A percentile compares a stretch with the other conserved stretches of the same genome.
phyloP scores from a whole-genome alignment of 129 eudicot species.

The Calendula officinalis region DNA sequence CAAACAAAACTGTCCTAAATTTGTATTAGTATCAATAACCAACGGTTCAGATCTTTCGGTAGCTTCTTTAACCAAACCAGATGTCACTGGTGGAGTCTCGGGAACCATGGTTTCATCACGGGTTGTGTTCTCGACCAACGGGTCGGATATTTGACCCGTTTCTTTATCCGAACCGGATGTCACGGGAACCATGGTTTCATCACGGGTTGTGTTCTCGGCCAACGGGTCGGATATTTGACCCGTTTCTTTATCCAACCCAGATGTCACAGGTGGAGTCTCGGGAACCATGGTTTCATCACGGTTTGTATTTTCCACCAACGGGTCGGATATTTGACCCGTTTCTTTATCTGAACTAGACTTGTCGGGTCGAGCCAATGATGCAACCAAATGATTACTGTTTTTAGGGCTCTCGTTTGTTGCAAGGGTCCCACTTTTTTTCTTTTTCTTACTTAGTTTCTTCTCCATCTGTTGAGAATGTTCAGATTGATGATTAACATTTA shows the following conservation, averaged over 20 bases:
- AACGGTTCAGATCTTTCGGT: conserved; percentile 9
- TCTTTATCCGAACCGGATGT: neutral
- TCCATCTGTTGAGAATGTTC: neutral
- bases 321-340: conserved; percentile 13
- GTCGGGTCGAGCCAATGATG: conserved; percentile 22
- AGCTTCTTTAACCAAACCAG: neutral
- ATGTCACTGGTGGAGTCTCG: neutral
- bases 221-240: conserved; percentile 13
- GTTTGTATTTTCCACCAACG: neutral
- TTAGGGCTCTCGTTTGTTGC: conserved; percentile 16
- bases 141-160: conserved; percentile 12
- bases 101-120: conserved; percentile 3
- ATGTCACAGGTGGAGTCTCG: neutral
- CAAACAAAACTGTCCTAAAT: conserved; percentile 22
- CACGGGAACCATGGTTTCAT: neutral
- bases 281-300: conserved; percentile 1
- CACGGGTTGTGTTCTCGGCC: conserved; percentile 3
- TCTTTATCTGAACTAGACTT: conserved; percentile 19
- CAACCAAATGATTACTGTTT: conserved; percentile 5
- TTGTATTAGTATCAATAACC: conserved; percentile 9
- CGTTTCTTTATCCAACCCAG: conserved; percentile 3
- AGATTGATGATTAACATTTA: neutral
- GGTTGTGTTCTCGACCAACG: conserved; percentile 1
- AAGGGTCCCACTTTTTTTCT: neutral
- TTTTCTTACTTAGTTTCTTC: neutral